Evolutionary conservation across 768 basidiomycete species (phyloP), one percentile per base, ranked within the genome.

Genomic region (Pulveroboletus frians): DNA sequence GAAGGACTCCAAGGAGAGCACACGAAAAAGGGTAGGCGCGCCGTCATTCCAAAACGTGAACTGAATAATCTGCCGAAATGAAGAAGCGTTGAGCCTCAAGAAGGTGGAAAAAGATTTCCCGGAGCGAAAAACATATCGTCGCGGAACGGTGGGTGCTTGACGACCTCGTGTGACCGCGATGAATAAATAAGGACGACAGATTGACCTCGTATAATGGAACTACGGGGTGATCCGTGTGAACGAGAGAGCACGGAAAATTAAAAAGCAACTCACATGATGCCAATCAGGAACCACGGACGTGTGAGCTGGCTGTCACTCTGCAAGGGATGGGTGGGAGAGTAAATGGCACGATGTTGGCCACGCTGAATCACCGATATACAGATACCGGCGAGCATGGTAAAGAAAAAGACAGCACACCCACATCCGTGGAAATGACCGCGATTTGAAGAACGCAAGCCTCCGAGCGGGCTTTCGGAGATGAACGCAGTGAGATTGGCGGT

Each of bases 1-100:
- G 50, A 83, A 76, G 23, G 79, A 79, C 43, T 64, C 67, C 17
- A 81, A 64, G 9, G 81, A 81, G 52, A 82, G 68, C 54, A 87
- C 64, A 61, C 77, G 76, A 43, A 85, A 68, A 23, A 71, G 6
- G 23, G 30, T 68, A 14, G 76, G 66, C 31, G 81, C 81, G 71
- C 69, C 36, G 72, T 72, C 14, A 80, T 79, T 78, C 84, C 85
- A 57, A n/a, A 47, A 46, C 9, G 14, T 21, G 31, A 26, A 34
- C 32, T 36, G 15, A 53, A 32, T 36, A 34, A 36, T 48, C 20
- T 3, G 18, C 37, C 11, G 5, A 44, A 29, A 14, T 29, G 21
- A 26, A 49, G 18, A 18, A 17, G 29, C 3, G 35, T 17, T 32
- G 26, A 21, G 3, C 73, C 82, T 46, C 63, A 85, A 84, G 48